Conservation (phyloP, 805 yeast genomes). For the Ascoidea tarda region DNA sequence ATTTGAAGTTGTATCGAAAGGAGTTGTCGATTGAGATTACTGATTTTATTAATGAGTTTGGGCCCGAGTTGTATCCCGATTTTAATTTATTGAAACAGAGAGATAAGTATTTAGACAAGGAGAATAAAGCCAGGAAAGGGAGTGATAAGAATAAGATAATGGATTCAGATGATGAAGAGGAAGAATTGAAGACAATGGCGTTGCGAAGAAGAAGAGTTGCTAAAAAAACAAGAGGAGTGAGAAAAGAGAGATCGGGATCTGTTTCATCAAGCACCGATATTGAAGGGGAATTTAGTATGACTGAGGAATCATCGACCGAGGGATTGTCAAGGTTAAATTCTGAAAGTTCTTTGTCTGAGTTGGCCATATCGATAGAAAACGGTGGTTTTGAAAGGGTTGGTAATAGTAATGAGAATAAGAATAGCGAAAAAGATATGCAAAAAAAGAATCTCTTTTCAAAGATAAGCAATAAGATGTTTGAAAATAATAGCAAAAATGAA, state of each 20-base stretch:
- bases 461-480: too few species aligned
- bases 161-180: slow-evolving; percentile 1
- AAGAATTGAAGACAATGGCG: slow-evolving; percentile 8
- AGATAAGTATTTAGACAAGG: slow-evolving; percentile 12
- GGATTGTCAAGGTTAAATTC: slow-evolving; percentile 51
- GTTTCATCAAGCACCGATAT: not conserved
- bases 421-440: not conserved
- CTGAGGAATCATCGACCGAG: slow-evolving; percentile 22
- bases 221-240: not conserved
- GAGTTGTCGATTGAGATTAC: slow-evolving; percentile 63
- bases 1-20: slow-evolving; percentile 46
- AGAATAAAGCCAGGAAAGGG: slow-evolving; percentile 5
- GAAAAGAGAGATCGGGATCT: too few species aligned
- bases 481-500: not conserved
- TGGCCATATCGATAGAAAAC: slow-evolving; percentile 33
- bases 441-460: not conserved
- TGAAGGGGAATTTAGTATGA: not conserved
- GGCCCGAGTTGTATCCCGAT: slow-evolving; percentile 80
- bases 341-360: slow-evolving; percentile 44
- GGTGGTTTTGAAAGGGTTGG: not conserved
- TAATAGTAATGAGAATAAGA: not conserved
- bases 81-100: slow-evolving; percentile 33
- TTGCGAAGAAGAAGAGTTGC: slow-evolving; percentile 9
- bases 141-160: not conserved
- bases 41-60: slow-evolving; percentile 62